Evolutionary conservation across 2,329 filamentous ascomycete species (phyloP).

Genomic region (Sarocladium brachiariae): DNA sequence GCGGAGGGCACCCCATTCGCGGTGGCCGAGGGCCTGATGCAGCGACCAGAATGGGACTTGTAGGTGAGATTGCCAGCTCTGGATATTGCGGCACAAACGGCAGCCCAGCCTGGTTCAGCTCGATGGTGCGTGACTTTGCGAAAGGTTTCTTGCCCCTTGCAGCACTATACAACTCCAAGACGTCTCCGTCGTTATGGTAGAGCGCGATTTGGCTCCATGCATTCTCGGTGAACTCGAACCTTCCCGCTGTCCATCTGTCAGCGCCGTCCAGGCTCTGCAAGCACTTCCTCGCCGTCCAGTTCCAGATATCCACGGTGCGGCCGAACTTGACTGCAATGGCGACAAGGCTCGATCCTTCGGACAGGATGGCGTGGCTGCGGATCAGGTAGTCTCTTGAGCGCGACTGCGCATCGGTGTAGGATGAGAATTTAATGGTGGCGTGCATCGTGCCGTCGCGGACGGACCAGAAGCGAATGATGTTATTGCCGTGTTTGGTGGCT

Average conservation of each 20-base stretch:
- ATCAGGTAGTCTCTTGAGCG: constrained; percentile 35
- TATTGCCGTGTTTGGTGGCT: constrained; percentile 42
- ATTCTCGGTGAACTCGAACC: constrained; percentile 27
- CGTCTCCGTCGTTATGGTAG: constrained; percentile 23
- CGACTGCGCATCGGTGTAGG: constrained; percentile 30
- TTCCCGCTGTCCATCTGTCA: constrained; percentile 31
- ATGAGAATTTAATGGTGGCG: constrained; percentile 29
- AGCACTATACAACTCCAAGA: constrained; percentile 21
- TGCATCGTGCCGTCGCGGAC: constrained; percentile 73
- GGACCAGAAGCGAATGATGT: constrained; percentile 87
- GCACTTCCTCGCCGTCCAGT: constrained; percentile 32
- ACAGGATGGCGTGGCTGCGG: constrained; percentile 35
- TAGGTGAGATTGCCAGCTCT: constrained; percentile 32
- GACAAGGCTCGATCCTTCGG: constrained; percentile 29
- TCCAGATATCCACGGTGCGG: constrained; percentile 31
- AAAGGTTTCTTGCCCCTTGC: constrained; percentile 30
- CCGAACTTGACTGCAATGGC: constrained; percentile 33
- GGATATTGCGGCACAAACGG: constrained; percentile 32
- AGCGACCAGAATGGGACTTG: constrained; percentile 30
- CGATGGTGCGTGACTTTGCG: constrained; percentile 26
- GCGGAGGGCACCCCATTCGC: constrained; percentile 28
- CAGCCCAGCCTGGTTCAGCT: constrained; percentile 26
- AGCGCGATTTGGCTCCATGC: constrained; percentile 27
- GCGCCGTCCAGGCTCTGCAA: constrained; percentile 30
- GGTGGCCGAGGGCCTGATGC: constrained; percentile 33